Conservation (phyloP, 768 basidiomycete species). For the Sarcomyxa edulis region DNA sequence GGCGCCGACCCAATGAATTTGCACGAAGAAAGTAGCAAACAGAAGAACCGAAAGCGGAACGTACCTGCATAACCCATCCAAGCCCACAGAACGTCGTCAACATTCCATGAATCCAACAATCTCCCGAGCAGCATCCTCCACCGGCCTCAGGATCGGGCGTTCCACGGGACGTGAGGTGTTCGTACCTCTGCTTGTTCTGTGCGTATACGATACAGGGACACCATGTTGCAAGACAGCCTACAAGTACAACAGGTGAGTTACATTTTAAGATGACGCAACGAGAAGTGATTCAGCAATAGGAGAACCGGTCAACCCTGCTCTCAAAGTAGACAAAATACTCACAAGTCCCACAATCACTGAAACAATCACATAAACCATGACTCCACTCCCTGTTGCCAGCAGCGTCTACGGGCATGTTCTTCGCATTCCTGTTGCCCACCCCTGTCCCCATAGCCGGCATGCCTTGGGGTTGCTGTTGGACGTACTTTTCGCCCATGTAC, state of each 20-base stretch:
- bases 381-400: conserved; percentile 25
- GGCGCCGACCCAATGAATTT: neutral
- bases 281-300: too few relatives aligned
- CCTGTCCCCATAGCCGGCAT: conserved; percentile 11
- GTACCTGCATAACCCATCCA: conserved; percentile 37
- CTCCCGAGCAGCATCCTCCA: conserved; percentile 25
- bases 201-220: conserved; percentile 34
- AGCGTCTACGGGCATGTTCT: conserved; percentile 16
- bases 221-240: conserved; percentile 24
- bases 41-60: neutral
- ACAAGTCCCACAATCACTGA: conserved; percentile 18
- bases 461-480: conserved; percentile 13
- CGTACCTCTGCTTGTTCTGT: conserved; percentile 28
- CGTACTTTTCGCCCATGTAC: conserved; percentile 1
- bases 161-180: conserved; percentile 23
- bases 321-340: conserved; percentile 2
- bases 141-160: conserved; percentile 28
- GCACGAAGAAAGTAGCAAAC: neutral
- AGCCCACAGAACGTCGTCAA: conserved; percentile 23
- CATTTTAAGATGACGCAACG: neutral
- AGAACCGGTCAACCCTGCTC: neutral
- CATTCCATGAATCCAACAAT: conserved; percentile 31
- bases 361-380: conserved; percentile 16
- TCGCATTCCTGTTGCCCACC: conserved; percentile 16
- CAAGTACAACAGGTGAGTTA: neutral